Evolutionary conservation across 257 asterid species (phyloP), one percentile per base, ranked within the genome.

Genomic region (Leonotis leonurus): DNA sequence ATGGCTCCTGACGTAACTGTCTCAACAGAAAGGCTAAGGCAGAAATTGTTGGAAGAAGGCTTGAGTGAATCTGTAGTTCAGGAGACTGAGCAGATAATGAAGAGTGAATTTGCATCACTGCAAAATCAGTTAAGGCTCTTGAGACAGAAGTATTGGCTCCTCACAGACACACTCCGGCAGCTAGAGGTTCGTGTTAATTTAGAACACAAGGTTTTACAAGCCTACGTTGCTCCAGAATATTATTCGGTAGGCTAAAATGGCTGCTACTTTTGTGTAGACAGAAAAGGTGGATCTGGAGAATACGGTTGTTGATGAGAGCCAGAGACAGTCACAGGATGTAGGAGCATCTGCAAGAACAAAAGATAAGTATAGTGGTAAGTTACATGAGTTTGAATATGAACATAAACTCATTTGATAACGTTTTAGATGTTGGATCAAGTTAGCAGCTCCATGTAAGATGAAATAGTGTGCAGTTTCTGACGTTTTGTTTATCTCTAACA

Each of bases 231-330:
- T 32, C 11, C 70, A 49, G 53, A 64, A 55, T 79, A 49, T 62
- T 60, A 45, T 63, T 54, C 73, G 35, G 71, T 60, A 51, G 70
- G 60, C 56, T 70, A 52, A 76, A n/a, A 29, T 27, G 59, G 51
- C 12, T 40, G 17, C 37, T 48, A 6, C 53, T 62, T 68, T 58
- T 83, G 57, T 83, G 73, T 75, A 93, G 99, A 89, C 97, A 61
- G 99, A 93, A 80, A 93, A 89, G 71, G 99, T 93, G 48, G 99
- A 93, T 76, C 77, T 93, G 76, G 99, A 93, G 80, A 89, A 93
- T 69, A 89, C 97, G 2, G 99, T 93, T 32, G 95, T 93, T 44
- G 96, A 93, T 63, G 96, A 93, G 85, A 93, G 95, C 85, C 99
- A 88, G 73, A 83, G 97, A 66, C 97, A 80, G 78, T 53, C 64